Evolutionary conservation across 768 basidiomycete genomes (phyloP), one percentile per base, ranked within the genome.

Genomic region (Hydnum rufescens): DNA sequence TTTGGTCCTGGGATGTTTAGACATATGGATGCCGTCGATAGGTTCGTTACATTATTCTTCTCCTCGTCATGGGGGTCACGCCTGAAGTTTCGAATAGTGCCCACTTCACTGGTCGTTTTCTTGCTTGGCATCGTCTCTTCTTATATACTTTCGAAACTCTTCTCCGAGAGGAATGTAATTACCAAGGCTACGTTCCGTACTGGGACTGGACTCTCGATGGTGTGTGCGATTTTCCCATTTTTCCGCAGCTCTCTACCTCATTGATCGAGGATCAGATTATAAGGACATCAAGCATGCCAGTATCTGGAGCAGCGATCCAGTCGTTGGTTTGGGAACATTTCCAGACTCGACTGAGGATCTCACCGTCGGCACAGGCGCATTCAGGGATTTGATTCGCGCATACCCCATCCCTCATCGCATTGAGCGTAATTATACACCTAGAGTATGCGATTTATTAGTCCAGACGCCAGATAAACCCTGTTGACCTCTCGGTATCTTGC

Each of bases 91-190:
- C 8, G 26, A 8, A 1, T n/a, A 51, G 28, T 2, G 49, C 49
- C 13, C 49, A 36, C 25, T 51, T 43, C 18, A 29, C 25, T 42
- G 32, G 49, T 42, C 19, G 19, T 23, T 51, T 51, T 30, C 36
- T 51, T 2, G 49, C 49, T 30, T 51, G 49, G 49, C 49, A 51
- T 51, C 49, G 49, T 42, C 32, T 13, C n/a, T 51, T 36, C 49
- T 23, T 51, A 13, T 8, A 42, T 26, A 51, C 49, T 8, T 6
- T 51, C 8, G 49, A 51, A 42, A n/a, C 8, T 30, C 8, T 51
- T 39, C 32, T 51, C n/a, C 13, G 32, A 51, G 23, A 29, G 13
- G n/a, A 51, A 8, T 51, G 49, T 30, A 8, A 43, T 16, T 51
- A 51, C 23, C 16, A 16, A 31, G 49, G 49, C 8, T n/a, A 43